Evolutionary conservation across 768 basidiomycete species (phyloP).

Genomic region (Hirschioporus abietinus): DNA sequence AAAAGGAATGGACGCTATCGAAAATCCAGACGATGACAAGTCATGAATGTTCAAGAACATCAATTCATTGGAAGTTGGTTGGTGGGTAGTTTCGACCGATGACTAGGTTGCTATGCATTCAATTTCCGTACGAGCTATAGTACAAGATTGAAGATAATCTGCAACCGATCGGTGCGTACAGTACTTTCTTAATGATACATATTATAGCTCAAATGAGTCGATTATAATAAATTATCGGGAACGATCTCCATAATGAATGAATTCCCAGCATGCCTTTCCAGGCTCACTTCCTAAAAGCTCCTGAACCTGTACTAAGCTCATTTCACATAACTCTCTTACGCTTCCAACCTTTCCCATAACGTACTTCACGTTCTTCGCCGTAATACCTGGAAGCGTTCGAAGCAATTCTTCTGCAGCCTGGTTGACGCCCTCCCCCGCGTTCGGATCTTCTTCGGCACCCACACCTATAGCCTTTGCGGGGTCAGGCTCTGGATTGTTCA

Average conservation of each 20-base stretch:
- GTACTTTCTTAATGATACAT: too few species aligned
- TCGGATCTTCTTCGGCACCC: conserved; percentile 74
- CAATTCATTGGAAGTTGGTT: too few species aligned
- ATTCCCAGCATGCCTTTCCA: conserved; percentile 74
- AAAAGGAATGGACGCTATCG: too few species aligned
- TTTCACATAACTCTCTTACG: conserved; percentile 67
- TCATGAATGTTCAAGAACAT: too few species aligned
- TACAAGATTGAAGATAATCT: too few species aligned
- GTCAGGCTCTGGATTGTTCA: conserved; percentile 76
- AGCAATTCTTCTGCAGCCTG: conserved; percentile 78
- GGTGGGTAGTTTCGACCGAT: too few species aligned
- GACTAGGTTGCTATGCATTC: too few species aligned
- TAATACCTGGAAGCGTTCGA: conserved; percentile 78
- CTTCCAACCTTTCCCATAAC: conserved; percentile 79
- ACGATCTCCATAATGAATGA: conserved; percentile 73
- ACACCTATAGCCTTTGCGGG: conserved; percentile 66
- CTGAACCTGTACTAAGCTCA: conserved; percentile 58
- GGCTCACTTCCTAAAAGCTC: conserved; percentile 75
- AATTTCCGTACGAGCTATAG: too few species aligned
- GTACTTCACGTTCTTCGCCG: conserved; percentile 76
- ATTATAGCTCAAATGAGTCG: too few species aligned
- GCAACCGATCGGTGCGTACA: too few species aligned
- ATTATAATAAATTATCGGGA: too few species aligned
- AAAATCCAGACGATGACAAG: too few species aligned
- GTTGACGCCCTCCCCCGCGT: conserved; percentile 64